phyloP scores from a whole-genome alignment of 106 monocot genomes.

The Dendrobium huoshanense region DNA sequence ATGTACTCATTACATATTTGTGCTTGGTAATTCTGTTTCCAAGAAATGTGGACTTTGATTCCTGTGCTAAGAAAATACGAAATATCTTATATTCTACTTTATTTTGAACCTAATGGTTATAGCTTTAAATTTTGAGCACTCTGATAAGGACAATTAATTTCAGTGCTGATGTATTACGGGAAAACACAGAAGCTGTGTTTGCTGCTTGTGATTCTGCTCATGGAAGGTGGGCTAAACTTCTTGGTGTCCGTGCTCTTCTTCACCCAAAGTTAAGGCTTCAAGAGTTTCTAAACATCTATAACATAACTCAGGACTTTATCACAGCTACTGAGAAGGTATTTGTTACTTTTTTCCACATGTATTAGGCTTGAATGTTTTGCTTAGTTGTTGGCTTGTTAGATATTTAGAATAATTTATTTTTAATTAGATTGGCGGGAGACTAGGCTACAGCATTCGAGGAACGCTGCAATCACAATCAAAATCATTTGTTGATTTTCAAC shows the following conservation, averaged over 20 bases:
- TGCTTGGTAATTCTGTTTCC: background rate
- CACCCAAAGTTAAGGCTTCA: conserved; percentile 85
- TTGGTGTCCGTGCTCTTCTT: conserved; percentile 91
- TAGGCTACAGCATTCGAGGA: conserved; percentile 96
- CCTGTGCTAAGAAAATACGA: background rate
- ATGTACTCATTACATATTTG: background rate
- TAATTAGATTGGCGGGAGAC: conserved; percentile 88
- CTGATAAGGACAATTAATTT: conserved; percentile 25
- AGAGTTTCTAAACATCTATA: conserved; percentile 86
- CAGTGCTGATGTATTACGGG: conserved; percentile 95
- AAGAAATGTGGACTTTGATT: background rate
- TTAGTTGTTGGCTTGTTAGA: background rate
- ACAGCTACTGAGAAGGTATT: conserved; percentile 86
- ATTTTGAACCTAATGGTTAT: background rate
- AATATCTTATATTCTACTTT: conserved; percentile 7
- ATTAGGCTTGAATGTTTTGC: background rate
- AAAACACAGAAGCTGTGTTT: conserved; percentile 98
- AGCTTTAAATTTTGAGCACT: background rate
- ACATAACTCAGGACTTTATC: conserved; percentile 87
- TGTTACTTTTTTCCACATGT: background rate
- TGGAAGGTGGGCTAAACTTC: conserved; percentile 98
- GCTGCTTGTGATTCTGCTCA: conserved; percentile 98
- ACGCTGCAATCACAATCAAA: conserved; percentile 91
- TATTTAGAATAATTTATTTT: conserved; percentile 4
- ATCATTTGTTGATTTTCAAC: conserved; percentile 94